Evolutionary conservation across 176 grass and related monocot species (phyloP), one percentile per base, ranked within the genome.

Genomic region (Phoenix dactylifera): DNA sequence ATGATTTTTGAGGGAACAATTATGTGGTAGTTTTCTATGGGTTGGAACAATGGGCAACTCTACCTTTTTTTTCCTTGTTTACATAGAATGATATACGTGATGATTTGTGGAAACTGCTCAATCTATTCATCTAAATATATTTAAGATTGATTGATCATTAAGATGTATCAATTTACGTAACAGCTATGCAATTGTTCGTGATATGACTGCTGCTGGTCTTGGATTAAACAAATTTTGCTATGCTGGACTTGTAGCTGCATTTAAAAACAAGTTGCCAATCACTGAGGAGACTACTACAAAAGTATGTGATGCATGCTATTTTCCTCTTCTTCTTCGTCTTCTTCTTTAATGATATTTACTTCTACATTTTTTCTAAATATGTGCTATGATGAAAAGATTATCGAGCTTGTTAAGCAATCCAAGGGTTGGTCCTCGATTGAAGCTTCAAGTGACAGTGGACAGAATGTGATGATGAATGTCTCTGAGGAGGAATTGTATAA

Each of bases 401-500:
- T 91, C n/a, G 84, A 97, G 59, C 83, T 90, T 59, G 93, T 91
- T 19, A 67, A 88, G 78, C 93, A 97, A 80, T 91, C 87, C 32
- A 88, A 97, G 74, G 93, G 93, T 54, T 97, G 93, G 93, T 76
- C 80, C 64, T 88, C 77, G 52, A 32, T 87, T 72, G 93, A 97
- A 77, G 18, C 77, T 58, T 67, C 67, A 59, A 91, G 77, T 16
- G 84, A 97, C 50, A 84, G 39, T 26, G 87, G 87, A 58, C 84
- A 97, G 79, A 97, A 88, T 84, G 76, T 92, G 70, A 97, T 97
- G 93, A 97, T 97, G 93, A 97, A 97, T 60, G 81, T 97, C 17
- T 85, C 79, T 48, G 93, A 97, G 52, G 93, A 97, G 75, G 93
- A 97, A 55, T 24, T 97, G 17, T 97, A 97, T 74, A 97, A 97